Percentiles rank a stretch among this genome's conserved stretches.
Conservation (phyloP, 148 eudicot species). For the Rhododendron simsii region DNA sequence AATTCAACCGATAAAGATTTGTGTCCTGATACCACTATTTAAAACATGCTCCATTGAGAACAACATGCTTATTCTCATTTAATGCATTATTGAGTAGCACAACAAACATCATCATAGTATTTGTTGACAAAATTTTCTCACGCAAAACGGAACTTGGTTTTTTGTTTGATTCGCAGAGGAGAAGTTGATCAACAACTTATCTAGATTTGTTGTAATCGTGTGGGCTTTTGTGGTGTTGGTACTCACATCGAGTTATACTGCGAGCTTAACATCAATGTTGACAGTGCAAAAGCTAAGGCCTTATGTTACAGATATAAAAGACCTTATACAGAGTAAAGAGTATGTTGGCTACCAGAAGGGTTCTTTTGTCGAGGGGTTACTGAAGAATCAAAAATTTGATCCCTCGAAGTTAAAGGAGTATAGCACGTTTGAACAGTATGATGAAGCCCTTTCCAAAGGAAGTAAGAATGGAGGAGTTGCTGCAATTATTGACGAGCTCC, state of each 20-base stretch:
- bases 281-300: conserved; percentile 55
- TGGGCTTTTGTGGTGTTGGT: conserved; percentile 67
- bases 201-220: conserved; percentile 57
- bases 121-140: neutral
- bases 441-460: conserved; percentile 35
- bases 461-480: conserved; percentile 32
- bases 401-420: conserved; percentile 17
- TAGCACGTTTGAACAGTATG: conserved; percentile 20
- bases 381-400: conserved; percentile 16
- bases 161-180: conserved; percentile 30
- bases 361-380: conserved; percentile 31
- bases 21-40: neutral
- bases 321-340: conserved; percentile 29
- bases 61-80: neutral
- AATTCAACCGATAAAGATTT: neutral
- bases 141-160: neutral
- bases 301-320: conserved; percentile 31
- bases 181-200: conserved; percentile 43
- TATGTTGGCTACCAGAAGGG: conserved; percentile 38
- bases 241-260: conserved; percentile 61
- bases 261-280: conserved; percentile 54
- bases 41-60: neutral
- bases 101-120: neutral
- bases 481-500: conserved; percentile 33
- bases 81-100: neutral